phyloP scores from a whole-genome alignment of 148 eudicot genomes.

The Cornus controversa region DNA sequence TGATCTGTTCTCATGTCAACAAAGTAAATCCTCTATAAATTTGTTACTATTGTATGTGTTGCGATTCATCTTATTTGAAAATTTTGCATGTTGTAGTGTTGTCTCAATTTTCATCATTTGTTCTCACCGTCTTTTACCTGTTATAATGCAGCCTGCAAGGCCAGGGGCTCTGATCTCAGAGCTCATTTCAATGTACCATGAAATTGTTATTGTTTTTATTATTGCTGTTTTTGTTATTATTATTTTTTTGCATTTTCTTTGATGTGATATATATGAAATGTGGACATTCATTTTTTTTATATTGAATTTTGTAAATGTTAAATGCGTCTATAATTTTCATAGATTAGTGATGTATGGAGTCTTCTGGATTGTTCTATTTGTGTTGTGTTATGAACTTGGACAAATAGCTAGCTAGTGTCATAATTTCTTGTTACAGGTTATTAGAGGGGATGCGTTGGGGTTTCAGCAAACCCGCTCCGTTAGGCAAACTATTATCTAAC shows the following conservation, averaged over 20 bases:
- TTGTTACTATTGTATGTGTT: neutral
- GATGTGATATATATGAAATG: neutral
- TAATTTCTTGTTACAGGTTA: no score
- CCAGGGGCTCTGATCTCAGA: slow-evolving; percentile 78
- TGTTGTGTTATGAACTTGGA: no score
- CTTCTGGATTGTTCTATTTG: no score
- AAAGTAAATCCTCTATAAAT: neutral
- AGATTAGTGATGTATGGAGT: no score
- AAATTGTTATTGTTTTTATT: neutral
- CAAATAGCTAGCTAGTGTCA: no score
- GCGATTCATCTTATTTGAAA: neutral
- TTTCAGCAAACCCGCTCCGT: no score
- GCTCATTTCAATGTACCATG: slow-evolving; percentile 70
- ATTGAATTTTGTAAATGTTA: neutral
- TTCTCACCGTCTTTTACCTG: neutral
- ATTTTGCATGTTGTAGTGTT: neutral
- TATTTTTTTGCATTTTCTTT: neutral
- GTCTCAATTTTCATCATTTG: neutral
- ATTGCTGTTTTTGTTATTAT: neutral
- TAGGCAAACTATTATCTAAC: no score
- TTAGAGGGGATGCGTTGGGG: no score
- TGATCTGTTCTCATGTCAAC: neutral
- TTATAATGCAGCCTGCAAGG: slow-evolving; percentile 71
- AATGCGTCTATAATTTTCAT: no score
- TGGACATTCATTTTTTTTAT: neutral